phyloP scores from a whole-genome alignment of 1,284 basidiomycete genomes.

The Melampsora americana region DNA sequence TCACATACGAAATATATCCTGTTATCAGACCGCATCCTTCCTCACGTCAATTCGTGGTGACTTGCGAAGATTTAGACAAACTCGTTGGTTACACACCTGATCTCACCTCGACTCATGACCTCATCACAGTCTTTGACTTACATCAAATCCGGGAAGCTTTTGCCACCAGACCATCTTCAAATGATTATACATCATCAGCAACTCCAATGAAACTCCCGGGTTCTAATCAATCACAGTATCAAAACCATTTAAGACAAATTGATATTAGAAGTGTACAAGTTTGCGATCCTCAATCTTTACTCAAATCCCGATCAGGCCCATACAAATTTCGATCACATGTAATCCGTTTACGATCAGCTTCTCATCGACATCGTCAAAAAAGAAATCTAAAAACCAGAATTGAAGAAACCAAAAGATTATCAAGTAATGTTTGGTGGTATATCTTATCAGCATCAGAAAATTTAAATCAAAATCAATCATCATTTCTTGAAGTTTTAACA shows the following conservation, averaged over 20 bases:
- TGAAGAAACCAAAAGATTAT: neutral
- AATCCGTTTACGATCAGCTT: neutral
- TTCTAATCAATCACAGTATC: neutral
- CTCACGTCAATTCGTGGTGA: neutral
- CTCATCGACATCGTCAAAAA: neutral
- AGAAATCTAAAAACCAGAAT: neutral
- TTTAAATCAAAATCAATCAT: neutral
- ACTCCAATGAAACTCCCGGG: neutral
- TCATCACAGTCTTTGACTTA: neutral
- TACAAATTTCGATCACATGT: neutral
- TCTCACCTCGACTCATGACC: neutral
- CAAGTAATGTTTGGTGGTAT: neutral
- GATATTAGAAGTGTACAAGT: neutral
- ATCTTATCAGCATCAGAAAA: neutral
- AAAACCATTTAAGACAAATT: neutral
- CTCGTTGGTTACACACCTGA: neutral
- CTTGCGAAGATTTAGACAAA: neutral
- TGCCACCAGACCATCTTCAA: neutral
- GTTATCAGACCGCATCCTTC: neutral
- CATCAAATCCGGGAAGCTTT: neutral
- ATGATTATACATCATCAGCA: neutral
- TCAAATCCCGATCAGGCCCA: neutral
- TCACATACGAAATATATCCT: too few species aligned
- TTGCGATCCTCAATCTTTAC: neutral
- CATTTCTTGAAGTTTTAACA: neutral